Evolutionary conservation across 2,329 filamentous ascomycete genomes (phyloP).

Genomic region (Sporothrix brasiliensis): DNA sequence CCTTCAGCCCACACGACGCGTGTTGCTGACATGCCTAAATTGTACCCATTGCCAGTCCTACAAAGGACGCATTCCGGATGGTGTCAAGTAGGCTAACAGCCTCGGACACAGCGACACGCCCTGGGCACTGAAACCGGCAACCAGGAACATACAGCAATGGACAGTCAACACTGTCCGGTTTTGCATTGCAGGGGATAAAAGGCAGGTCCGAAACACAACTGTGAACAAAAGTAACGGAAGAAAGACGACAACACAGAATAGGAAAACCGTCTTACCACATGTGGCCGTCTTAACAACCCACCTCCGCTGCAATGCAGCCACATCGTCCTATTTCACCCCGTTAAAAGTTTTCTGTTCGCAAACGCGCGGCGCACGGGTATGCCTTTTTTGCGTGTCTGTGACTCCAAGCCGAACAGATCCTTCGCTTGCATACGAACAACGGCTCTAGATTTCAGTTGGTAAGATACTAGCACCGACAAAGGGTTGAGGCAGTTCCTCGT

Average conservation of each 20-base stretch:
- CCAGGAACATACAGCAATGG: slow-evolving; percentile 9
- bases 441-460: not conserved
- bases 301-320: slow-evolving; percentile 23
- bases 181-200: slow-evolving; percentile 9
- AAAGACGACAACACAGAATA: not conserved
- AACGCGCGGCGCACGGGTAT: not conserved
- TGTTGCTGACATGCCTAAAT: slow-evolving; percentile 1
- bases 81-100: not conserved
- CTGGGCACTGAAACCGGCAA: not conserved
- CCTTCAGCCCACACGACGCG: not conserved
- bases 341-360: not conserved
- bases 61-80: not conserved
- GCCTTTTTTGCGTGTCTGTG: not conserved
- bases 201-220: slow-evolving; percentile 12
- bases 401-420: too few species aligned
- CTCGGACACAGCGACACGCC: not conserved
- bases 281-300: slow-evolving; percentile 4
- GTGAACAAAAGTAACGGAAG: not conserved
- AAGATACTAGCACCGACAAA: not conserved
- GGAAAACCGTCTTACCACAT: slow-evolving; percentile 15
- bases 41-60: not conserved
- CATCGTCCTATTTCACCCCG: slow-evolving; percentile 18
- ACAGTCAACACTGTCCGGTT: not conserved
- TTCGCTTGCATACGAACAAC: not conserved
- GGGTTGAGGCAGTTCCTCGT: too few species aligned